Evolutionary conservation across 306 rosid genomes (phyloP).

Genomic region (Quercus suber): DNA sequence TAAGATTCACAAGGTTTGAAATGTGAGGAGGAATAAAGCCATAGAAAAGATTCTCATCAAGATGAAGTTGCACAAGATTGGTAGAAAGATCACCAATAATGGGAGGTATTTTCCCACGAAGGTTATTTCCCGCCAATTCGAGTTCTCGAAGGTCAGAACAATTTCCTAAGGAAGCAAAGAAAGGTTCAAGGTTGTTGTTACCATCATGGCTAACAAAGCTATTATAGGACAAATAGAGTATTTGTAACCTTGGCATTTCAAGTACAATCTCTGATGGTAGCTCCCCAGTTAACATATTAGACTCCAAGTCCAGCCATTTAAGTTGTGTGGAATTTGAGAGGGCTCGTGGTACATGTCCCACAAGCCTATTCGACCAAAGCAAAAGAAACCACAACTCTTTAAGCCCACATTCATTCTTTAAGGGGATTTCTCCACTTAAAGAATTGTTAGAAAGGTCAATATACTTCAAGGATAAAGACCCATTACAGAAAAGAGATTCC

Average conservation of each 20-base stretch:
- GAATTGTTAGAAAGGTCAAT: constrained; percentile 84
- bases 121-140: constrained; percentile 72
- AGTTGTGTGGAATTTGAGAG: constrained; percentile 70
- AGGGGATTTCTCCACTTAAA: constrained; percentile 59
- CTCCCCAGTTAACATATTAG: constrained; percentile 65
- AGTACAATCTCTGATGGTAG: constrained; percentile 52
- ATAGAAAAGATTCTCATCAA: constrained; percentile 58
- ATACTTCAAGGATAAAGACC: constrained; percentile 56
- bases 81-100: constrained; percentile 71
- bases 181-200: constrained; percentile 82
- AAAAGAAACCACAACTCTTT: constrained; percentile 57
- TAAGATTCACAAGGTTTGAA: constrained; percentile 67
- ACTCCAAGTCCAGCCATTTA: constrained; percentile 84
- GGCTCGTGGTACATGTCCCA: constrained; percentile 60
- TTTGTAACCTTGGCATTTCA: constrained; percentile 57
- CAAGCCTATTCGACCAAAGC: constrained; percentile 80
- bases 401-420: constrained; percentile 51
- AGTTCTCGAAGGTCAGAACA: constrained; percentile 72
- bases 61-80: constrained; percentile 58
- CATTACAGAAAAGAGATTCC: constrained; percentile 64
- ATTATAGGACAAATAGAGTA: constrained; percentile 78
- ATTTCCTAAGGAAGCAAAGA: constrained; percentile 63
- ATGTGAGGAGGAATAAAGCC: constrained; percentile 79
- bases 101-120: constrained; percentile 73
- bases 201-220: constrained; percentile 65